Conservation (phyloP, 2,329 filamentous ascomycete genomes). For the Scorias spongiosa region DNA sequence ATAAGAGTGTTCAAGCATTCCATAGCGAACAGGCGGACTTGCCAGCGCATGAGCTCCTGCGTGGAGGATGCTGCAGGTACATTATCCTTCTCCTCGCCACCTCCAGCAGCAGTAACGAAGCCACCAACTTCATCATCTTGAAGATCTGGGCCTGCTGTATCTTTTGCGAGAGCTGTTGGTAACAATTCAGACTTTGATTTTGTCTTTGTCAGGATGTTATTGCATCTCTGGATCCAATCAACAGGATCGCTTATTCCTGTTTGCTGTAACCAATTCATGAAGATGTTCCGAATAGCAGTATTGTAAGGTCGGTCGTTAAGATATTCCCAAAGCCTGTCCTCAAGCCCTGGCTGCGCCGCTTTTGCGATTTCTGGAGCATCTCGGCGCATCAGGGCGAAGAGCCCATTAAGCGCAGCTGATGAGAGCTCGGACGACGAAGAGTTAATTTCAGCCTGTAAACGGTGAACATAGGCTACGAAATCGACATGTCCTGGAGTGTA, state of each 20-base stretch:
- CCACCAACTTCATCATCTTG: constrained; percentile 95
- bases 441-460: constrained; percentile 62
- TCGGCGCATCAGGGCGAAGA: constrained; percentile 91
- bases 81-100: constrained; percentile 14
- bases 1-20: constrained; percentile 75
- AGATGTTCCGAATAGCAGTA: constrained; percentile 68
- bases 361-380: constrained; percentile 70
- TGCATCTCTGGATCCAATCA: constrained; percentile 78
- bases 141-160: constrained; percentile 52
- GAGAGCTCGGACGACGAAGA: constrained; percentile 54
- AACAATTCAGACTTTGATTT: constrained; percentile 47
- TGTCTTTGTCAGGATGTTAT: constrained; percentile 78
- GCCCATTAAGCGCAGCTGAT: constrained; percentile 68
- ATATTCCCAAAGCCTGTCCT: constrained; percentile 83
- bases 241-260: constrained; percentile 67
- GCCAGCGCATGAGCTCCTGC: constrained; percentile 86
- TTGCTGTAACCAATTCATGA: constrained; percentile 86
- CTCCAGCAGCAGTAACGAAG: constrained; percentile 42
- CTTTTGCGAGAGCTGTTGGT: constrained; percentile 28
- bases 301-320: constrained; percentile 66
- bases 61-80: constrained; percentile 30
- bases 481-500: constrained; percentile 83
- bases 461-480: constrained; percentile 67
- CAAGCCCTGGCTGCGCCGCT: constrained; percentile 61
- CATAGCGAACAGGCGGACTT: constrained; percentile 89